A percentile compares a stretch with the other conserved stretches of the same genome.
These are phyloP conservation scores for Solanum ahanhuiri DNA, from an alignment of 257 asterid genomes.

Conservation along the genomic window DNA sequence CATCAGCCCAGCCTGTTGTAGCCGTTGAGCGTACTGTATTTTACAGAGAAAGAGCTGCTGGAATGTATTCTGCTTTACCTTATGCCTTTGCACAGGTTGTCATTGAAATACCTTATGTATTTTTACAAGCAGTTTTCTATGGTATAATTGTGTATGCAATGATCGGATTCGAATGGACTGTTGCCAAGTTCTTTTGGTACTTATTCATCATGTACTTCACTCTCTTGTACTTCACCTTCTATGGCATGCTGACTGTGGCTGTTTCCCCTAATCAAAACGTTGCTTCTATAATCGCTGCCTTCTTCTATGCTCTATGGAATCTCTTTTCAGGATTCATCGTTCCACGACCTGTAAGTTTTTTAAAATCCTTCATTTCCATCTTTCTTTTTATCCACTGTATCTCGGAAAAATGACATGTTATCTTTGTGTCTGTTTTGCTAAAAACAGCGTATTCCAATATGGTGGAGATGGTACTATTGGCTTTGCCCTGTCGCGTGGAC, in stretches of 20 bases:
- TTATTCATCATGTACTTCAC: no score
- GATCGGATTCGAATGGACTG: no score
- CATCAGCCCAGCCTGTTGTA: slow-evolving; percentile 30
- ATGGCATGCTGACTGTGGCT: slow-evolving; percentile 44
- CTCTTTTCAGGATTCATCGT: slow-evolving; percentile 38
- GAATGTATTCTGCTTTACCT: slow-evolving; percentile 50
- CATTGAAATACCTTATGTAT: no score
- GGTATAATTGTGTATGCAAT: no score
- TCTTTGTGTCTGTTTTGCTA: neutral
- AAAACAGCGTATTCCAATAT: slow-evolving; percentile 32
- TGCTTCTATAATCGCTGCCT: slow-evolving; percentile 15
- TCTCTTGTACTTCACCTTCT: slow-evolving; percentile 30
- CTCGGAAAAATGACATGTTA: neutral
- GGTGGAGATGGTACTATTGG: slow-evolving; percentile 65
- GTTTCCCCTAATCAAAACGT: slow-evolving; percentile 34
- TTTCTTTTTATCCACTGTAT: neutral
- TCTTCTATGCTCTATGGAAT: slow-evolving; percentile 27
- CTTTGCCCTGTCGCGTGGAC: slow-evolving; percentile 37
- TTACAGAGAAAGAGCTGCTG: slow-evolving; percentile 49
- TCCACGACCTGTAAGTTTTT: slow-evolving; percentile 34
- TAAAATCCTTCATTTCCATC: neutral
- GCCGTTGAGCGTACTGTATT: slow-evolving; percentile 34
- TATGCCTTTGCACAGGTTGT: slow-evolving; percentile 29
- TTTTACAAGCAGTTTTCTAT: no score
- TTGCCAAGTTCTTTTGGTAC: no score